A percentile compares a stretch with the other conserved stretches of the same genome.
phyloP scores from a whole-genome alignment of 2,329 filamentous ascomycete genomes.

The Myriosclerotinia curreyana region DNA sequence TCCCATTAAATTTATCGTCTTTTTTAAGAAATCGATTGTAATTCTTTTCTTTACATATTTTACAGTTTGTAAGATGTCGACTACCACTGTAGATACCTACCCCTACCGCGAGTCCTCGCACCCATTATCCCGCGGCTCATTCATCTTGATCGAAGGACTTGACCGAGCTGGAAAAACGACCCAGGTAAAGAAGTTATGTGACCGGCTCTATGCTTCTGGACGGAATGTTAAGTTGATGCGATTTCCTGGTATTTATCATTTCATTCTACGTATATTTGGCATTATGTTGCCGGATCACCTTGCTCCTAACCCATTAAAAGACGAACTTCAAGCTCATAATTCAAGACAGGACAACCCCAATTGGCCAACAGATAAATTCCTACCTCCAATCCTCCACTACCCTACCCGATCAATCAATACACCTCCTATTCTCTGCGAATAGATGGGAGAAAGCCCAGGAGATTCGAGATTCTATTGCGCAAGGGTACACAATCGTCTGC shows the following conservation, averaged over 20 bases:
- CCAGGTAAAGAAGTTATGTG: constrained; percentile 59
- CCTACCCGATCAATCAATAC: constrained; percentile 67
- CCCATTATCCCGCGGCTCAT: constrained; percentile 48
- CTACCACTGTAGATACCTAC: constrained; percentile 22
- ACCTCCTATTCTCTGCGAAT: constrained; percentile 71
- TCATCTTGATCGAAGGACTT: constrained; percentile 70
- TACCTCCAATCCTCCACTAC: constrained; percentile 60
- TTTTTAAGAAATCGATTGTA: neutral
- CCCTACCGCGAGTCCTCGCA: constrained; percentile 34
- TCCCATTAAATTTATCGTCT: neutral
- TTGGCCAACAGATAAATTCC: constrained; percentile 64
- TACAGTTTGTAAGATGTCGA: constrained; percentile 24
- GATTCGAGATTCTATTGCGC: constrained; percentile 53
- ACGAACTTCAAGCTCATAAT: constrained; percentile 14
- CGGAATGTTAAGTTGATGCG: constrained; percentile 56
- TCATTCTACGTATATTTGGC: neutral
- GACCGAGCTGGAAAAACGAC: constrained; percentile 72
- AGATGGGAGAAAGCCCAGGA: constrained; percentile 56
- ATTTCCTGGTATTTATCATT: constrained; percentile 57
- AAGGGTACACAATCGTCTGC: constrained; percentile 74
- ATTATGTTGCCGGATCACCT: neutral
- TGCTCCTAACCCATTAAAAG: neutral
- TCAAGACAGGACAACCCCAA: constrained; percentile 62
- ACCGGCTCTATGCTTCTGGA: constrained; percentile 50
- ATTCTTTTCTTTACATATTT: neutral